Percentiles rank a stretch among this genome's conserved stretches.
Evolutionary conservation across 2,329 filamentous ascomycete species (phyloP).

Genomic region (Monosporascus sp.): DNA sequence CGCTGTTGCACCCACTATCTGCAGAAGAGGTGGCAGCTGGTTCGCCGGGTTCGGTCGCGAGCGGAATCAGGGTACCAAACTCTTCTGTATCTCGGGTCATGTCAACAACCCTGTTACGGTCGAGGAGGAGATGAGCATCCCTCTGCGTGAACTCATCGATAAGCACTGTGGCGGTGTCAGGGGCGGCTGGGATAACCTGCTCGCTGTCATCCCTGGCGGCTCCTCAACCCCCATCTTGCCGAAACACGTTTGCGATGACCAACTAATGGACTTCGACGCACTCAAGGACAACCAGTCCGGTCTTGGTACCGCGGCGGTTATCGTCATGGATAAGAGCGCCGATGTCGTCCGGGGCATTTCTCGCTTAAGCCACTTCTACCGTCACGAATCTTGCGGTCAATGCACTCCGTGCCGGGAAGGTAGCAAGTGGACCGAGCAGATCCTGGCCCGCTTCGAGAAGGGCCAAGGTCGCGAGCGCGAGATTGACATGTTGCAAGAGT

Average conservation of each 20-base stretch:
- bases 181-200: constrained; percentile 96
- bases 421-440: constrained; percentile 98
- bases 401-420: constrained; percentile 99
- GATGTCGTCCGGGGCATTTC: constrained; percentile 94
- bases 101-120: constrained; percentile 98
- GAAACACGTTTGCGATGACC: constrained; percentile 84
- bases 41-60: constrained; percentile 93
- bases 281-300: constrained; percentile 97
- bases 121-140: constrained; percentile 99
- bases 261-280: constrained; percentile 98
- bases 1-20: constrained; percentile 92
- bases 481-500: constrained; percentile 98
- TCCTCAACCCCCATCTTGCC: constrained; percentile 95
- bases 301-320: constrained; percentile 94
- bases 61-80: constrained; percentile 94
- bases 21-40: constrained; percentile 86
- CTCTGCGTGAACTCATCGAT: constrained; percentile 91
- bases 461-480: constrained; percentile 84
- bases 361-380: constrained; percentile 92
- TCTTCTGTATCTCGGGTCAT: constrained; percentile 96
- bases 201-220: constrained; percentile 91
- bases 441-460: constrained; percentile 94
- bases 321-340: constrained; percentile 98
- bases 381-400: constrained; percentile 96
- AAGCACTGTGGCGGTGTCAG: constrained; percentile 96